Conservation (phyloP, 2,329 filamentous ascomycete species). For the Diaporthe ilicicola region DNA sequence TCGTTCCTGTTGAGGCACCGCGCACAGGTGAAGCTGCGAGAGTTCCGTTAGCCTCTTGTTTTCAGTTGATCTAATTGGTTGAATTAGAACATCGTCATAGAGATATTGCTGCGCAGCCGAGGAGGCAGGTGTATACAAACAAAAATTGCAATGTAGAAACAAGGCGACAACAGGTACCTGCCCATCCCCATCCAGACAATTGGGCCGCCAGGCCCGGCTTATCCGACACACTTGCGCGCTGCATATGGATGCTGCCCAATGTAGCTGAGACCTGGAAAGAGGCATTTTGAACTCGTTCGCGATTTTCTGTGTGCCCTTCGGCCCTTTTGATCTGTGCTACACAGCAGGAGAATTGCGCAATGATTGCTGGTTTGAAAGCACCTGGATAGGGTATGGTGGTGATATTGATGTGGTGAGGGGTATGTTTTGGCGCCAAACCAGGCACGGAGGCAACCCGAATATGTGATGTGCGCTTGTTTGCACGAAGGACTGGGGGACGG, state of each 20-base stretch:
- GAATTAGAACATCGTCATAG: neutral
- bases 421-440: neutral
- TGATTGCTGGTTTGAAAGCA: neutral
- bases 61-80: neutral
- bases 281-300: neutral
- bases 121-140: neutral
- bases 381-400: neutral
- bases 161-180: neutral
- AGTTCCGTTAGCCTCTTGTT: constrained; percentile 1
- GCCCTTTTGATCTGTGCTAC: neutral
- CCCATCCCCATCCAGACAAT: neutral
- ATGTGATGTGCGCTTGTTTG: neutral
- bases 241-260: neutral
- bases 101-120: neutral
- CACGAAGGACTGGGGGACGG: neutral
- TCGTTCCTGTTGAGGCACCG: constrained; percentile 26
- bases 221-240: neutral
- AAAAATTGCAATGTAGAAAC: neutral
- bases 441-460: neutral
- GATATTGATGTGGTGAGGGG: constrained; percentile 4
- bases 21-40: constrained; percentile 29
- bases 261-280: neutral
- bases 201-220: neutral
- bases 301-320: neutral
- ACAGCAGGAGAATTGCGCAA: neutral